Evolutionary conservation across 495 filamentous ascomycete species (phyloP), one percentile per base, ranked within the genome.

Genomic region (Hypoxylon lenormandii): DNA sequence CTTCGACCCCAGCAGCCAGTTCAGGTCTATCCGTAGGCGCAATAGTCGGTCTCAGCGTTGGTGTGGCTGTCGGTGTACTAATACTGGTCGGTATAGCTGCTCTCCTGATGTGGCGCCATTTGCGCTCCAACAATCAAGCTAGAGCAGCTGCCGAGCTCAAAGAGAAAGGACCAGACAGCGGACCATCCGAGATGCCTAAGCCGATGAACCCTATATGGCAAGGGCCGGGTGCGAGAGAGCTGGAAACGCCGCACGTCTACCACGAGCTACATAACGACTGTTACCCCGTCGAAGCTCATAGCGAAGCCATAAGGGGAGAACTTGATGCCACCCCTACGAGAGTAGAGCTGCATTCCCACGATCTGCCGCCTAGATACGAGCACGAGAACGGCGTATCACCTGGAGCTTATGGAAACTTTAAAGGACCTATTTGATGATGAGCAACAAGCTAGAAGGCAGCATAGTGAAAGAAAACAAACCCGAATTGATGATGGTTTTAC

Each of bases 41-140:
- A 0, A 66, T 70, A 40, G 46, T 70, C n/a, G 67, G 67, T 7
- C 36, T 70, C 13, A 70, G 67, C 18, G 56, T 70, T 30, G 67
- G 67, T 12, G 46, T 52, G 48, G 61, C 55, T 5, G 43, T 21
- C 16, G 61, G 45, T 2, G 51, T 47, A 7, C 22, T 70, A 33
- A 30, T 61, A 10, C 23, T 70, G 5, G 56, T 40, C 16, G 67
- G 16, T 5, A 16, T 48, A 42, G 61, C 50, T 21, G 43, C 5
- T 7, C 45, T 70, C 18, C 26, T 70, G 4, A 1, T 65, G 6
- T 70, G 56, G 56, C 67, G 67, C 1, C 51, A 38, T 5, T 19
- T n/a, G 11, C 45, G 52, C 5, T 51, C 51, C 7, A 65, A 50
- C 2, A 55, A 66, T 11, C 45, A 61, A 33, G 26, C 22, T 0